A percentile compares a stretch with the other conserved stretches of the same genome.
Evolutionary conservation across 1,139 yeast species (phyloP).

Genomic region (Kazachstania sp.): DNA sequence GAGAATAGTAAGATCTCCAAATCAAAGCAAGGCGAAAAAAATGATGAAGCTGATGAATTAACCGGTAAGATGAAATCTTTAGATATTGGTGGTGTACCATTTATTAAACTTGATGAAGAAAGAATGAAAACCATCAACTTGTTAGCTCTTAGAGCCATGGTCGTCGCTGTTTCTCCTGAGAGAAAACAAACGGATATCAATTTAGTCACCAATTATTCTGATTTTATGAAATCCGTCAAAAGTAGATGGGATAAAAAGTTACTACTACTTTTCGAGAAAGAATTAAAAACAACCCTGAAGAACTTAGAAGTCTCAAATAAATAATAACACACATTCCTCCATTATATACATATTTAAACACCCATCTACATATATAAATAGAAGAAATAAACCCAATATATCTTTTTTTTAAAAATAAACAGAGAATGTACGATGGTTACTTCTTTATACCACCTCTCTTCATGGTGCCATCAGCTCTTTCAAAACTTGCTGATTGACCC

Average conservation of each 20-base stretch:
- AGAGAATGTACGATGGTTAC: not conserved
- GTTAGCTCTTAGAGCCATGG: slow-evolving; percentile 15
- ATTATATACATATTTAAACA: not conserved
- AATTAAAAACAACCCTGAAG: not conserved
- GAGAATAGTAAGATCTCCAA: slow-evolving; percentile 14
- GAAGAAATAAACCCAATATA: not conserved
- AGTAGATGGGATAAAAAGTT: slow-evolving; percentile 21
- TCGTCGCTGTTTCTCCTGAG: slow-evolving; percentile 6
- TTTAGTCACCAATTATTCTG: slow-evolving; percentile 17
- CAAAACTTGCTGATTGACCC: slow-evolving; percentile 37
- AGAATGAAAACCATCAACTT: slow-evolving; percentile 21
- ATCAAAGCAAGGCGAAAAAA: slow-evolving; percentile 1
- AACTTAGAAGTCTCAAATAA: not conserved
- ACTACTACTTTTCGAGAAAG: slow-evolving; percentile 9
- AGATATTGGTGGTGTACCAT: slow-evolving; percentile 10
- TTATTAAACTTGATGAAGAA: slow-evolving; percentile 15
- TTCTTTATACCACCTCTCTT: slow-evolving; percentile 32
- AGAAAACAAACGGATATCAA: slow-evolving; percentile 11
- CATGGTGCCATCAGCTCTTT: slow-evolving; percentile 36
- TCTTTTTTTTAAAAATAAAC: too few relatives aligned
- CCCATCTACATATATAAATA: not conserved
- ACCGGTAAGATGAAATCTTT: slow-evolving; percentile 11
- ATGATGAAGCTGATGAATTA: slow-evolving; percentile 4
- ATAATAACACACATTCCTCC: too few relatives aligned
- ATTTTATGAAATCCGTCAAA: slow-evolving; percentile 16